Conservation (phyloP, 2,329 filamentous ascomycete genomes). For the Fusarium sterilihyphosum region DNA sequence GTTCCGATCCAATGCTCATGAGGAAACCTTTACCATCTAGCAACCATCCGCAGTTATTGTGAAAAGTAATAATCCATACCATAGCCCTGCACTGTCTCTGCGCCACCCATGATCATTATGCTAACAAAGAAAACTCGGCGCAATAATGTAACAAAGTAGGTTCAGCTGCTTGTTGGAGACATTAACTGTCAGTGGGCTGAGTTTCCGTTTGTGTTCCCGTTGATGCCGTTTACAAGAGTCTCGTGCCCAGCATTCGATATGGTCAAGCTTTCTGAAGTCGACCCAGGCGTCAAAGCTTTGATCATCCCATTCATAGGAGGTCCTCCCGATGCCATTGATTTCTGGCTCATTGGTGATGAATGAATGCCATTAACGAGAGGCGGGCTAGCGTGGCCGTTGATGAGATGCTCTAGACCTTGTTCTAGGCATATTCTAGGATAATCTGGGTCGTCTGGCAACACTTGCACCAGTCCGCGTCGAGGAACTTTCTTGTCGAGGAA, state of each 20-base stretch:
- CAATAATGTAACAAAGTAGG: conserved; percentile 34
- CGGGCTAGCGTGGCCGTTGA: conserved; percentile 57
- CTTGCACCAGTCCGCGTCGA: conserved; percentile 62
- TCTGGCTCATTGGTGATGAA: conserved; percentile 57
- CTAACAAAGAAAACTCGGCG: conserved; percentile 42
- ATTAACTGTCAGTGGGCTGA: conserved; percentile 15
- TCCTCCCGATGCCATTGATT: conserved; percentile 40
- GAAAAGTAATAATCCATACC: conserved; percentile 35
- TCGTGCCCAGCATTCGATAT: conserved; percentile 33
- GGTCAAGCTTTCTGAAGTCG: conserved; percentile 30
- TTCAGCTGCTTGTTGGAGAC: conserved; percentile 9
- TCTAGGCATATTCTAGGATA: conserved; percentile 65
- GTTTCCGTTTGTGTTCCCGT: conserved; percentile 38
- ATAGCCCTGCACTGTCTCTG: conserved; percentile 33
- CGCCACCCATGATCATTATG: conserved; percentile 43
- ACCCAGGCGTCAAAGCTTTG: conserved; percentile 31
- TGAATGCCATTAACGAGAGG: conserved; percentile 59
- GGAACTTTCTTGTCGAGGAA: conserved; percentile 66
- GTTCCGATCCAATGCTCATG: conserved; percentile 36
- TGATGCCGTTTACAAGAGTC: conserved; percentile 44
- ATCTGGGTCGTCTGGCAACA: conserved; percentile 66
- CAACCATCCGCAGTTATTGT: conserved; percentile 26
- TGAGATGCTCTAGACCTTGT: conserved; percentile 65
- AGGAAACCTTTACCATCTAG: conserved; percentile 10
- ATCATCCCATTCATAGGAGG: conserved; percentile 47